Evolutionary conservation across 2,329 filamentous ascomycete genomes (phyloP).

Genomic region (Monosporascus sp.): DNA sequence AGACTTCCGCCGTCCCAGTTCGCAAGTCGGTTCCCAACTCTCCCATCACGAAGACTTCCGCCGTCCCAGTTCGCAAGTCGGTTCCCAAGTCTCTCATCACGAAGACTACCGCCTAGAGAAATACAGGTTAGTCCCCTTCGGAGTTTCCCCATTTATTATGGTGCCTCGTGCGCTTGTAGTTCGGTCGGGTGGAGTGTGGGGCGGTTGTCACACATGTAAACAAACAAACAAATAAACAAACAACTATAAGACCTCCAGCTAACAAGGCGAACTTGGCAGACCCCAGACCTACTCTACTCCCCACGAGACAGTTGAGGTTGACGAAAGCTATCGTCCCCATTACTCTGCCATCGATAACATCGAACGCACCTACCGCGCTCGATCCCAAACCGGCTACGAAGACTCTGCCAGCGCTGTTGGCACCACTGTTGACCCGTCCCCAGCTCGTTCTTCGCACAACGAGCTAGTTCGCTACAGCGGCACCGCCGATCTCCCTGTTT

Average conservation of each 20-base stretch:
- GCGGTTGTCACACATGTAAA: not conserved
- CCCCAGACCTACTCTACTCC: slow-evolving; percentile 39
- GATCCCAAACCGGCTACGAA: slow-evolving; percentile 47
- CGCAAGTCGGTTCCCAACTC: slow-evolving; percentile 30
- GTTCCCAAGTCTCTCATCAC: slow-evolving; percentile 18
- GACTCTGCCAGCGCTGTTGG: slow-evolving; percentile 19
- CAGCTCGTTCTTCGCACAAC: slow-evolving; percentile 22
- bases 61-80: not conserved
- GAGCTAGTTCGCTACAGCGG: slow-evolving; percentile 31
- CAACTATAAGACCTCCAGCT: not conserved
- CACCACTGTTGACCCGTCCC: slow-evolving; percentile 24
- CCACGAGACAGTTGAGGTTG: slow-evolving; percentile 62
- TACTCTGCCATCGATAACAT: slow-evolving; percentile 54
- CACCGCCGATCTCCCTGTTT: slow-evolving; percentile 27
- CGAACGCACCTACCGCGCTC: slow-evolving; percentile 62
- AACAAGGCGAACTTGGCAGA: slow-evolving; percentile 11
- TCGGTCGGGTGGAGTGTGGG: too few relatives aligned
- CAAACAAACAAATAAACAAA: not conserved
- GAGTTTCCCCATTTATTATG: not conserved
- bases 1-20: slow-evolving; percentile 54
- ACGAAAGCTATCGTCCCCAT: slow-evolving; percentile 45
- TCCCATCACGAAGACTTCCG: slow-evolving; percentile 40
- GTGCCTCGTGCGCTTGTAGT: too few relatives aligned
- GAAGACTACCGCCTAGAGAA: slow-evolving; percentile 45
- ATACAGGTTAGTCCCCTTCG: slow-evolving; percentile 41